phyloP scores from a whole-genome alignment of 352 stramenopile genomes.

The Phytophthora cryptogea region DNA sequence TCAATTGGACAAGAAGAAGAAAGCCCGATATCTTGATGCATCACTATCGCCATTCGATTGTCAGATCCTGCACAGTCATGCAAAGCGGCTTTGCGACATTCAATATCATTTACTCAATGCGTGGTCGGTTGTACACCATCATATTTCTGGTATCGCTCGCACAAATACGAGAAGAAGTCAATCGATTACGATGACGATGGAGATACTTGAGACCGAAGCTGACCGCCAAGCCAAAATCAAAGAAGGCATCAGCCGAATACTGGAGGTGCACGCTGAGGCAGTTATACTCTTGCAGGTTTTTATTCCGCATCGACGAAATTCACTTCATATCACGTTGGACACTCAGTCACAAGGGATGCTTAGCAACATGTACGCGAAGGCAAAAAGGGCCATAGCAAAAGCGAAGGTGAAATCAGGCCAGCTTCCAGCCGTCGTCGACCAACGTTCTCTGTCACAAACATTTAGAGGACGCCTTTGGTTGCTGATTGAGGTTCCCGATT shows the following conservation, averaged over 20 bases:
- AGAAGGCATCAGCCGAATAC: conserved; percentile 41
- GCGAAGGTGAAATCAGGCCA: conserved; percentile 31
- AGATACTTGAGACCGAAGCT: conserved; percentile 38
- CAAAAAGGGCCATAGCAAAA: conserved; percentile 37
- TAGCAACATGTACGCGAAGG: conserved; percentile 52
- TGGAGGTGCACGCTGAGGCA: conserved; percentile 48
- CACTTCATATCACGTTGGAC: background rate
- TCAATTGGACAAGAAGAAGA: conserved; percentile 58
- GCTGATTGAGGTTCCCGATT: conserved; percentile 64
- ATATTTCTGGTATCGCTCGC: conserved; percentile 41
- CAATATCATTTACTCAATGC: conserved; percentile 60
- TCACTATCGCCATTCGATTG: conserved; percentile 63
- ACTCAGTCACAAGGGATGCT: conserved; percentile 36
- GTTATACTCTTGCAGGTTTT: conserved; percentile 46
- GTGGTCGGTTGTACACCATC: conserved; percentile 52
- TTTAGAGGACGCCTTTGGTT: conserved; percentile 57
- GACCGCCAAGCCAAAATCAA: conserved; percentile 51
- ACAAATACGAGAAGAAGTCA: conserved; percentile 21
- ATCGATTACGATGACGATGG: conserved; percentile 25
- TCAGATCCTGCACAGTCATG: conserved; percentile 44
- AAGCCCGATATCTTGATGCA: conserved; percentile 48
- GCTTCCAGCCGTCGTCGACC: conserved; percentile 20
- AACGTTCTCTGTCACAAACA: conserved; percentile 25
- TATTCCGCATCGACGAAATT: conserved; percentile 55
- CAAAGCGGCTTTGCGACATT: conserved; percentile 62